Conservation (phyloP, 2,329 filamentous ascomycete genomes). For the Microsporum audouinii region DNA sequence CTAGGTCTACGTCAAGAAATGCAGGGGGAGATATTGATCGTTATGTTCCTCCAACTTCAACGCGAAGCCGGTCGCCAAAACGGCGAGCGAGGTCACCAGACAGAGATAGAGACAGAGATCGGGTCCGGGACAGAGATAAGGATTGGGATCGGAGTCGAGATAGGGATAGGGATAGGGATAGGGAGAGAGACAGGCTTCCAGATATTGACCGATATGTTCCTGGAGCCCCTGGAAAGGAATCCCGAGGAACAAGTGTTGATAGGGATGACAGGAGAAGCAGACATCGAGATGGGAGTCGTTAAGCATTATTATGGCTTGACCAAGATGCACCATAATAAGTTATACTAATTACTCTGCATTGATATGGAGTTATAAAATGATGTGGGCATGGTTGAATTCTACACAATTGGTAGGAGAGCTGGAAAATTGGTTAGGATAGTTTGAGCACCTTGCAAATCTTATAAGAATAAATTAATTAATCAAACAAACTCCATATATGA, state of each 20-base stretch:
- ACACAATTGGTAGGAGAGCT: not conserved
- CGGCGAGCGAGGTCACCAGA: constrained; percentile 27
- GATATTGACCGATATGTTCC: constrained; percentile 39
- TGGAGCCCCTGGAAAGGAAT: constrained; percentile 16
- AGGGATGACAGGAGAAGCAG: constrained; percentile 14
- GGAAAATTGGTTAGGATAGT: not conserved
- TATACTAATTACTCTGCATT: not conserved
- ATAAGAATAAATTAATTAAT: not conserved
- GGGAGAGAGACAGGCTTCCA: constrained; percentile 19
- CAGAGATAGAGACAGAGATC: constrained; percentile 17
- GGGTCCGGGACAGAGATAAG: constrained; percentile 16
- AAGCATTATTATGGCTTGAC: constrained; percentile 1
- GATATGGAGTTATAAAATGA: not conserved
- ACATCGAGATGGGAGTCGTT: constrained; percentile 20
- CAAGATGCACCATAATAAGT: not conserved
- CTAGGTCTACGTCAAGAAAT: constrained; percentile 25
- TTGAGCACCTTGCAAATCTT: not conserved
- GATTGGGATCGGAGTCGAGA: constrained; percentile 31
- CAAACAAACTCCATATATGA: not conserved
- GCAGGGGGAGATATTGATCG: constrained; percentile 32
- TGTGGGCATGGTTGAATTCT: not conserved
- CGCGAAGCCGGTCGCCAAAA: constrained; percentile 32
- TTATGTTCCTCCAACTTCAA: constrained; percentile 33
- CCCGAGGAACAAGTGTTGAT: constrained; percentile 10
- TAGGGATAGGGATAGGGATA: not conserved